Evolutionary conservation across 192 early-diverging fungal genomes (phyloP).

Genomic region (Oehlia diaphana): DNA sequence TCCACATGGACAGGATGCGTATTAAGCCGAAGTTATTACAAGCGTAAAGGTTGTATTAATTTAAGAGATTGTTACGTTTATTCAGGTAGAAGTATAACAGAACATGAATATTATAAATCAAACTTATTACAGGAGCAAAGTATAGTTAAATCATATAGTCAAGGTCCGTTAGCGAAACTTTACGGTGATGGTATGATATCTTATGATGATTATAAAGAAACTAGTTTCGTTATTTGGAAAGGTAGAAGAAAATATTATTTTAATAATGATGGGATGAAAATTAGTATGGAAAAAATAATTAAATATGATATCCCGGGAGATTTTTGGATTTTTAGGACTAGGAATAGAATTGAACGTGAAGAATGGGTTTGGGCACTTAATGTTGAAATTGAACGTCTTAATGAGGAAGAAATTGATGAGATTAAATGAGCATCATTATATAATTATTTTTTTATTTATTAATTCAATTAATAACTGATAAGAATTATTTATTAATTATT

Average conservation of each 20-base stretch:
- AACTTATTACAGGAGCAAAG: slow-evolving; percentile 36
- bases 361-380: slow-evolving; percentile 43
- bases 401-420: not conserved
- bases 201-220: slow-evolving; percentile 39
- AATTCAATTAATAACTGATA: no score
- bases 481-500: no score
- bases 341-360: slow-evolving; percentile 36
- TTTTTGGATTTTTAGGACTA: slow-evolving; percentile 27
- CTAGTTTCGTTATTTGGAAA: slow-evolving; percentile 42
- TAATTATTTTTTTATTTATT: no score
- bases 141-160: slow-evolving; percentile 5
- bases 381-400: slow-evolving; percentile 37
- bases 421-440: no score
- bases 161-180: slow-evolving; percentile 24
- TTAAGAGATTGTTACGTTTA: slow-evolving; percentile 40
- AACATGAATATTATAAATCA: slow-evolving; percentile 22
- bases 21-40: slow-evolving; percentile 27
- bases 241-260: slow-evolving; percentile 36
- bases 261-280: slow-evolving; percentile 12
- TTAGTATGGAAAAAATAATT: not conserved
- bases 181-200: slow-evolving; percentile 38
- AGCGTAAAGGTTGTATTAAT: slow-evolving; percentile 27
- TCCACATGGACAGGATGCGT: not conserved
- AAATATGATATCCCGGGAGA: not conserved
- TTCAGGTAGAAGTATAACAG: slow-evolving; percentile 36